Percentiles rank a stretch among this genome's conserved stretches.
Evolutionary conservation across 495 filamentous ascomycete genomes (phyloP).

Genomic region (Penicillium riverlandense): DNA sequence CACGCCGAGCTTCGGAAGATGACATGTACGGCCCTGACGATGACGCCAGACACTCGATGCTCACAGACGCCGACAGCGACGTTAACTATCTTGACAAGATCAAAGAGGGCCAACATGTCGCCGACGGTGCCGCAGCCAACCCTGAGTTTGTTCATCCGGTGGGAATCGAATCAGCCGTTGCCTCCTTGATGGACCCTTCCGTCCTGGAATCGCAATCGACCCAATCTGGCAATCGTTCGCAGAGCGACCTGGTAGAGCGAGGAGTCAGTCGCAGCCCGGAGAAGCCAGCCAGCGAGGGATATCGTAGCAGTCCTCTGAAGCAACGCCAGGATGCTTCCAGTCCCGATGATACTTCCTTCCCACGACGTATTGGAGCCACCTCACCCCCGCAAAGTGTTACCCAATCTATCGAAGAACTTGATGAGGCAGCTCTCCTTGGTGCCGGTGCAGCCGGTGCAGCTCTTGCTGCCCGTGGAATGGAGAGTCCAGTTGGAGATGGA

Average conservation of each 20-base stretch:
- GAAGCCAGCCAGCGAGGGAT: slow-evolving; percentile 7
- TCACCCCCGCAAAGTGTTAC: slow-evolving; percentile 76
- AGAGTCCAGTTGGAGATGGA: slow-evolving; percentile 52
- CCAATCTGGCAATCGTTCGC: slow-evolving; percentile 29
- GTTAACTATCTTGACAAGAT: slow-evolving; percentile 50
- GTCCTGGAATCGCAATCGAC: slow-evolving; percentile 38
- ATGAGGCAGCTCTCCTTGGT: slow-evolving; percentile 48
- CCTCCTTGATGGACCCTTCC: slow-evolving; percentile 76
- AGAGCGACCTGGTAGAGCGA: slow-evolving; percentile 24
- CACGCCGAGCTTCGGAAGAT: slow-evolving; percentile 13
- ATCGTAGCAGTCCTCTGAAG: slow-evolving; percentile 38
- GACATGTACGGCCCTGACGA: slow-evolving; percentile 41
- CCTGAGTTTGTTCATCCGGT: slow-evolving; percentile 65
- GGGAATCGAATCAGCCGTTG: slow-evolving; percentile 82
- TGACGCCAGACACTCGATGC: slow-evolving; percentile 46
- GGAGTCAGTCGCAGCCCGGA: slow-evolving; percentile 13
- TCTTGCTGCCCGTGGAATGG: slow-evolving; percentile 44
- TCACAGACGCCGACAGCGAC: slow-evolving; percentile 60
- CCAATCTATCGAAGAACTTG: slow-evolving; percentile 49
- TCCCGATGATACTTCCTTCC: slow-evolving; percentile 38
- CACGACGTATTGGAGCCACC: slow-evolving; percentile 41
- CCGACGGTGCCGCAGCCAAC: slow-evolving; percentile 57
- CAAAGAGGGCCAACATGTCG: slow-evolving; percentile 59
- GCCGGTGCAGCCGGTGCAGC: slow-evolving; percentile 41
- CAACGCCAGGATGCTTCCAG: slow-evolving; percentile 34